Percentiles rank a stretch among this genome's conserved stretches.
Evolutionary conservation across 495 filamentous ascomycete species (phyloP).

Genomic region (Penicillium daleae): DNA sequence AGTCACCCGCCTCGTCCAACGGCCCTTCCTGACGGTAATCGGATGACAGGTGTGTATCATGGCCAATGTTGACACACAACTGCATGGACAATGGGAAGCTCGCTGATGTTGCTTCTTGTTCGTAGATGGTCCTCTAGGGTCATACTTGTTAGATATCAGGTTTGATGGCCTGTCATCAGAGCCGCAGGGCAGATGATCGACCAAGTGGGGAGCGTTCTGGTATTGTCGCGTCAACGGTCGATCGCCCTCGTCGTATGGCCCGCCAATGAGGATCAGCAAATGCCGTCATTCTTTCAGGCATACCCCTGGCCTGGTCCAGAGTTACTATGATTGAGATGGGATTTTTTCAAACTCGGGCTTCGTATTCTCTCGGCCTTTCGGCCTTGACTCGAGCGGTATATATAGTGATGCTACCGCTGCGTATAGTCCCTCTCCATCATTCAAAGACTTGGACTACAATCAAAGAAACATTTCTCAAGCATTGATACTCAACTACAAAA

Average conservation of each 20-base stretch:
- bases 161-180: slow-evolving; percentile 13
- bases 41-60: background rate
- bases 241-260: slow-evolving; percentile 1
- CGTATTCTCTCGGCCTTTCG: background rate
- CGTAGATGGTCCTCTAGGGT: background rate
- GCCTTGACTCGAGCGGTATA: slow-evolving; percentile 1
- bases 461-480: background rate
- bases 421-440: background rate
- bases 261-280: slow-evolving; percentile 15
- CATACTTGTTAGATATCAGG: background rate
- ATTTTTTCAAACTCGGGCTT: slow-evolving; percentile 11
- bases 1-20: slow-evolving; percentile 32
- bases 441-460: background rate
- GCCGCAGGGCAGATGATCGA: slow-evolving; percentile 2
- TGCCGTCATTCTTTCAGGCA: slow-evolving; percentile 21
- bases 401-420: slow-evolving; percentile 1
- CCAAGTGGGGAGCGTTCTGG: slow-evolving; percentile 14
- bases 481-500: background rate
- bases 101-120: slow-evolving; percentile 30
- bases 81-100: slow-evolving; percentile 34
- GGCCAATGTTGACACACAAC: background rate
- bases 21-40: slow-evolving; percentile 6
- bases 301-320: slow-evolving; percentile 7
- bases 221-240: background rate
- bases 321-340: background rate